Base-by-base conservation (phyloP, 108 stramenopile genomes). In the Nitzschia putrida region DNA sequence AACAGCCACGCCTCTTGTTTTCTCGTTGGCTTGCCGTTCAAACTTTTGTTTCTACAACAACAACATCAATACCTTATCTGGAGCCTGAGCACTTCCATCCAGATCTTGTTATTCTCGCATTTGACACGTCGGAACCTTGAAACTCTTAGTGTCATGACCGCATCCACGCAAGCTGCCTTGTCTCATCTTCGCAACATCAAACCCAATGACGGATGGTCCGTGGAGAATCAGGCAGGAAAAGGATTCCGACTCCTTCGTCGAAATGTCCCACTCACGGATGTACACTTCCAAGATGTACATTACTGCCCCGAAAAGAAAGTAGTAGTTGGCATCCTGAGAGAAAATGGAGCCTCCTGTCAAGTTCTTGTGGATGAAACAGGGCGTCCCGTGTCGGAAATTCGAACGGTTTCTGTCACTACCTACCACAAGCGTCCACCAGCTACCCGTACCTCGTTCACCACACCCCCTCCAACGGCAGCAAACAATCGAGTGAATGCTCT, bases 121-220 rank as follows among this genome's bases (percentile, higher is more conserved):
- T 34, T 1, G 4, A 34, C 4, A 34, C 4, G 3, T 34, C 4
- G 3, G 29, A 4, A 34, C 29, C 29, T 34, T 34, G 29, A 34
- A 34, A 34, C 4, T 34, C 29, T n/a, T 34, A 34, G 29, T 34
- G 29, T 34, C 16, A 66, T 66, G 64, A 66, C 43, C 21, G 16
- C 34, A 3, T 50, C 74, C 34, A 71, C 83, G 8, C 64, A 68
- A 56, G 75, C 66, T 11, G 84, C 88, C 13, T 54, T 88, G 14
- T 20, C 25, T 4, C 79, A 88, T 51, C 72, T 88, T n/a, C 69
- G 68, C 22, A 52, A 49, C 22, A 53, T 86, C 24, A 82, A 71
- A 65, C 88, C 88, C 12, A 53, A 72, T 18, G 85, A 85, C 57
- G 88, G 88, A 13, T 88, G 83, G 72, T 69, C 83, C 13, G 71